A percentile compares a stretch with the other conserved stretches of the same genome.
Conservation (phyloP, 2,329 filamentous ascomycete genomes). For the Neoscytalidium dimidiatum region DNA sequence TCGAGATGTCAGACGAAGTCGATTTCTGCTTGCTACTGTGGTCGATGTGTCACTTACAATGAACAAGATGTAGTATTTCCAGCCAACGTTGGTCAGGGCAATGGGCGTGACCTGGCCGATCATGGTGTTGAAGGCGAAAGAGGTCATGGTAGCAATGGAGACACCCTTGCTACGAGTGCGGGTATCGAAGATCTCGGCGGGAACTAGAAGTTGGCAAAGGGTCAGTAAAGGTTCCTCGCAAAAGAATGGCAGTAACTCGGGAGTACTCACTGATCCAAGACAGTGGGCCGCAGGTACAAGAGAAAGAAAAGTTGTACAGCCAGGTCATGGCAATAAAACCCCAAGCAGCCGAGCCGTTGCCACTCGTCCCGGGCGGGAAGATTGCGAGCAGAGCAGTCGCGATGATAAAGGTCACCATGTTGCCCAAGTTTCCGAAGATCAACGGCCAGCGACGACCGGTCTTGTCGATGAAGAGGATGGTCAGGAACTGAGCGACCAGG, state of each 20-base stretch:
- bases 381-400: constrained; percentile 57
- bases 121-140: constrained; percentile 76
- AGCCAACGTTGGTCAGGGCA: constrained; percentile 58
- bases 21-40: neutral
- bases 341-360: constrained; percentile 63
- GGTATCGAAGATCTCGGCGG: constrained; percentile 76
- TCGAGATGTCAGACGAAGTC: neutral
- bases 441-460: constrained; percentile 72
- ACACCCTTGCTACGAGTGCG: constrained; percentile 74
- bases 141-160: constrained; percentile 71
- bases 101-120: constrained; percentile 69
- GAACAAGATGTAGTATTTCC: constrained; percentile 62
- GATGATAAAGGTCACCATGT: constrained; percentile 72
- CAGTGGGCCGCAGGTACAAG: constrained; percentile 68
- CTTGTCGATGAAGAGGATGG: constrained; percentile 68
- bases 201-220: constrained; percentile 40
- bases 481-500: constrained; percentile 66
- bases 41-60: constrained; percentile 41
- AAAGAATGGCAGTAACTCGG: constrained; percentile 54
- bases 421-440: constrained; percentile 71
- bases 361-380: constrained; percentile 61
- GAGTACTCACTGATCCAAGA: constrained; percentile 50
- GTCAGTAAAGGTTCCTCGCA: constrained; percentile 26
- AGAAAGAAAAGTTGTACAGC: constrained; percentile 80
- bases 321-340: constrained; percentile 77